Evolutionary conservation across 2,329 filamentous ascomycete species (phyloP), one percentile per base, ranked within the genome.

Genomic region (Domatiomyces globalis): DNA sequence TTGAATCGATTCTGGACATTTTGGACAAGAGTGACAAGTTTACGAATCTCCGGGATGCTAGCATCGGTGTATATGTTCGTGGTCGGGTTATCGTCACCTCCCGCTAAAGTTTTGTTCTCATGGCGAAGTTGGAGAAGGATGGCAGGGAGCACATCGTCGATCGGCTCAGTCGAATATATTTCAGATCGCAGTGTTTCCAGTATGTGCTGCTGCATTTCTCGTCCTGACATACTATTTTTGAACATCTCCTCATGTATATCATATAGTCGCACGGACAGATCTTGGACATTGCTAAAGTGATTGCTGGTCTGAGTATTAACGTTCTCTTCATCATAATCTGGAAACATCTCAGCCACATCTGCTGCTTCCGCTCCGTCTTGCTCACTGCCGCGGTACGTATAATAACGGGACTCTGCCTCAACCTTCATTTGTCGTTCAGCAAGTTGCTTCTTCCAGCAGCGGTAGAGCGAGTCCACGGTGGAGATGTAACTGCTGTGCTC

Each of bases 21-120:
- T 60, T 81, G 76, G 9, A 87, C 73, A 7, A 95, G 70, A 0
- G 66, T 69, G 22, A 92, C 80, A 3, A 95, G 74, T 54, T 81
- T 84, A 54, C 84, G 81, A 8, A 81, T 81, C 68, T 96, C 87
- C 1, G 71, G 66, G 10, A 90, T 70, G 61, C 96, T 94, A 2
- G 83, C 66, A 61, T 94, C 83, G 0, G 78, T 82, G 66, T 98
- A 98, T 66, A 98, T 95, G 67, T 95, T 95, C 71, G 90, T 94
- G 20, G 71, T 66, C 29, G 66, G 67, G 69, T 67, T 5, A 67
- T 58, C 1, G 57, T 59, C 2, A 64, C 44, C 25, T 49, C 46
- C n/a, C 58, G 64, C 65, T 48, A 76, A 74, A 39, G 71, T 69
- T 39, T 73, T 65, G 27, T 80, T 66, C 59, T 80, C 78, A 55